These are phyloP conservation scores for Prunus persica DNA, from an alignment of 306 rosid genomes.

Conservation along the genomic window DNA sequence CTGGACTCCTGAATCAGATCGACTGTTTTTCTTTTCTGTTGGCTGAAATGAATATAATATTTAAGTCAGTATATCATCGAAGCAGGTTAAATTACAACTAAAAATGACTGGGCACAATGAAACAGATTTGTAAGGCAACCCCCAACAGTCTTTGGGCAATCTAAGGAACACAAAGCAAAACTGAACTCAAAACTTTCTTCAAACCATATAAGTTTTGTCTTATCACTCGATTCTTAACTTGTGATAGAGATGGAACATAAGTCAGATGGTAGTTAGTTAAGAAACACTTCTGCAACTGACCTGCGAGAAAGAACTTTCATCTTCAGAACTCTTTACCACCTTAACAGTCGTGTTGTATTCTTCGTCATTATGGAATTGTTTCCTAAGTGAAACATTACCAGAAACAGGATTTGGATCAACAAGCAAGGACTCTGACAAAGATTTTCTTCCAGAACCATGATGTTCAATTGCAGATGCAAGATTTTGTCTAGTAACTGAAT, in stretches of 20 bases:
- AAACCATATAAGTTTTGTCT: background rate
- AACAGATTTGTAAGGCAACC: background rate
- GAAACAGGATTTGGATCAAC: constrained; percentile 49
- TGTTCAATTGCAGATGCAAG: constrained; percentile 71
- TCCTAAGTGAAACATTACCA: constrained; percentile 62
- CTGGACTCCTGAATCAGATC: constrained; percentile 40
- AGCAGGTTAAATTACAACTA: background rate
- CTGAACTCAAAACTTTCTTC: background rate
- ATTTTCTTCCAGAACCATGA: constrained; percentile 86
- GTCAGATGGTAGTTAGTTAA: constrained; percentile 2
- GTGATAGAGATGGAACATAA: background rate
- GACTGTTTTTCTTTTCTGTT: constrained; percentile 42
- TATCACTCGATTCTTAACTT: background rate
- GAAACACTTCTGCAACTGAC: constrained; percentile 30
- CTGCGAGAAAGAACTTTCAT: constrained; percentile 54
- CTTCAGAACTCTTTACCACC: constrained; percentile 57
- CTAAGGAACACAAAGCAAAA: background rate
- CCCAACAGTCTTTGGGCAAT: background rate
- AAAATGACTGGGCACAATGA: background rate
- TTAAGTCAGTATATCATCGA: background rate
- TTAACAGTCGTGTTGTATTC: constrained; percentile 50
- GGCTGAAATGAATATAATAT: constrained; percentile 42
- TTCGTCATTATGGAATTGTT: constrained; percentile 70
- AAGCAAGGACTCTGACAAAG: constrained; percentile 67
- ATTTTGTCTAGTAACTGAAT: constrained; percentile 68